Percentiles rank a stretch among this genome's conserved stretches.
phyloP scores from a whole-genome alignment of 2,329 filamentous ascomycete species.

The Pestalotiopsis sp. region DNA sequence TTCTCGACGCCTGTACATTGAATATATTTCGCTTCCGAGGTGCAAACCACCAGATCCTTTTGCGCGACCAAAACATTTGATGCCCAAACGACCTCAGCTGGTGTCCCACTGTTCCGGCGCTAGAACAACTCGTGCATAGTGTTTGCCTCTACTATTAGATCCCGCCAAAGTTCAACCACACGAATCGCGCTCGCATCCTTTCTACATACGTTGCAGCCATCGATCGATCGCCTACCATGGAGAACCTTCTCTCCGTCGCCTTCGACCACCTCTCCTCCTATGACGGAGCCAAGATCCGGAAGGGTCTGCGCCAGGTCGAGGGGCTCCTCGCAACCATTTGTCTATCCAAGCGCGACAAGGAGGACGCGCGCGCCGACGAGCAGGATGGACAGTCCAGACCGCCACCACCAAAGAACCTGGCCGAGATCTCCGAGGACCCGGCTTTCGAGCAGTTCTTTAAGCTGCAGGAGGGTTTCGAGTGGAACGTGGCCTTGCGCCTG shows the following conservation, averaged over 20 bases:
- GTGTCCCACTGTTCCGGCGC: neutral
- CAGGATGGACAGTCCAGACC: constrained; percentile 39
- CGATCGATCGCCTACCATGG: constrained; percentile 61
- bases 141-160: neutral
- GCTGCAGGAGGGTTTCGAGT: constrained; percentile 94
- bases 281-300: constrained; percentile 85
- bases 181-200: constrained; percentile 13
- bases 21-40: neutral
- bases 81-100: neutral
- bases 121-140: neutral
- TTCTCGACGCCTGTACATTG: neutral
- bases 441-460: constrained; percentile 97
- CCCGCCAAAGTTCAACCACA: neutral
- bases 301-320: constrained; percentile 92
- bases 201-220: constrained; percentile 5
- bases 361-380: constrained; percentile 24
- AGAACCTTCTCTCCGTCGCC: constrained; percentile 85
- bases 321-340: constrained; percentile 93
- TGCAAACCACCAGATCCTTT: neutral
- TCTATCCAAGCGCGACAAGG: constrained; percentile 54
- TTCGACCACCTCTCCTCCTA: constrained; percentile 97
- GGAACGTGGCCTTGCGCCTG: constrained; percentile 89
- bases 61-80: neutral
- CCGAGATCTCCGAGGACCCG: constrained; percentile 75
- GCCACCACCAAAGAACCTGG: constrained; percentile 61